Percentiles rank a stretch among this genome's conserved stretches.
phyloP scores from a whole-genome alignment of 169 alveolate species.

The Ophryocystis elektroscirrha region DNA sequence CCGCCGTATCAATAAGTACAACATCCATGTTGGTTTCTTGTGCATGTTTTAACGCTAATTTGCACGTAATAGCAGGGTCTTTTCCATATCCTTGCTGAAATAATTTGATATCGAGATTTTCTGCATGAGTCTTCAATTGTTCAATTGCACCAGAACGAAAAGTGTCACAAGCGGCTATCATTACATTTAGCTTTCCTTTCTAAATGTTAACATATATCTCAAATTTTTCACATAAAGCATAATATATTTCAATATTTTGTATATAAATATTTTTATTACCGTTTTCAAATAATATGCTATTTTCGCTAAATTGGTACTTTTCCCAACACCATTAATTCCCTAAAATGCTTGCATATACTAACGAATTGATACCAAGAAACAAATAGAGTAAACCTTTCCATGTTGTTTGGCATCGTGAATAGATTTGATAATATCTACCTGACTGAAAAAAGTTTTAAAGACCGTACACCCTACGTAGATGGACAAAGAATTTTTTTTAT shows the following conservation, averaged over 20 bases:
- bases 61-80: constrained; percentile 87
- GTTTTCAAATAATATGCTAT: constrained; percentile 73
- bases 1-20: constrained; percentile 97
- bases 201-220: neutral
- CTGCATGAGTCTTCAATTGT: constrained; percentile 84
- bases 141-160: constrained; percentile 99
- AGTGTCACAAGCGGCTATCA: constrained; percentile 98
- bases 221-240: too few species aligned
- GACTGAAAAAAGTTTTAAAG: too few species aligned
- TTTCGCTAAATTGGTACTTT: constrained; percentile 93
- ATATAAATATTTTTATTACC: neutral
- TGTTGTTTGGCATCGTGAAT: too few species aligned
- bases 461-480: too few species aligned
- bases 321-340: constrained; percentile 99
- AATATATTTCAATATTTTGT: too few species aligned
- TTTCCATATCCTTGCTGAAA: constrained; percentile 94
- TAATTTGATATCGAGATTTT: constrained; percentile 71
- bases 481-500: too few species aligned
- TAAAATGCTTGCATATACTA: too few species aligned
- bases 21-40: constrained; percentile 67
- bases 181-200: constrained; percentile 67
- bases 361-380: too few species aligned
- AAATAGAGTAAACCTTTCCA: too few species aligned
- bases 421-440: too few species aligned
- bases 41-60: constrained; percentile 71